Conservation (phyloP, 768 basidiomycete genomes). For the Boletus subcaerulescens region DNA sequence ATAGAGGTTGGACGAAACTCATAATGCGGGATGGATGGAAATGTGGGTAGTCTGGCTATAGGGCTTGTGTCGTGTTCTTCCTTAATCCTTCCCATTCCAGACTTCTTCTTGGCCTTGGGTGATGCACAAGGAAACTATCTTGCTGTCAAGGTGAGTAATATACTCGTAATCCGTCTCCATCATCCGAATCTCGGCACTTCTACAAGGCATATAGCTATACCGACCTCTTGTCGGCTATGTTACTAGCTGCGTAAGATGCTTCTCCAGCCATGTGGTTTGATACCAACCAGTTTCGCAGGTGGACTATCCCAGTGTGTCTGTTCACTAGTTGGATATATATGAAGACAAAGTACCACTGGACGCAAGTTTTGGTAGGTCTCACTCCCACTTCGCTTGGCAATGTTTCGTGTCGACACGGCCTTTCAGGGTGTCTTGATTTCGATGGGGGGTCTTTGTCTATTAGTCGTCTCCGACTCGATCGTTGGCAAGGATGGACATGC, state of each 20-base stretch:
- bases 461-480: conserved; percentile 73
- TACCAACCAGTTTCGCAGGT: conserved; percentile 40
- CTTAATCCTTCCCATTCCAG: conserved; percentile 34
- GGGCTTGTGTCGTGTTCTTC: neutral
- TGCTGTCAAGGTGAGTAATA: conserved; percentile 60
- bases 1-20: conserved; percentile 75
- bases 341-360: conserved; percentile 77
- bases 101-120: conserved; percentile 72
- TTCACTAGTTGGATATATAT: conserved; percentile 80
- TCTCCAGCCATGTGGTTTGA: neutral
- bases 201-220: conserved; percentile 76
- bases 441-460: conserved; percentile 68
- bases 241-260: conserved; percentile 71
- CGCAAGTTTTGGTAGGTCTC: conserved; percentile 62
- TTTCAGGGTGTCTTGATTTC: conserved; percentile 67
- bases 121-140: conserved; percentile 87
- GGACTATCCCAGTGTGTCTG: conserved; percentile 87
- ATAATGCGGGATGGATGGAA: conserved; percentile 82
- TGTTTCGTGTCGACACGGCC: neutral
- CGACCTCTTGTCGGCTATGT: conserved; percentile 83
- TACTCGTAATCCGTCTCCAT: neutral
- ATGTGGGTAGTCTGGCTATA: conserved; percentile 46
- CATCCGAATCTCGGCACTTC: neutral
- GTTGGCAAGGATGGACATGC: conserved; percentile 74
- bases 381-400: neutral